These are phyloP conservation scores for Apophysomyces trapeziformis DNA, from an alignment of 371 early-diverging fungal species.

Conservation along the genomic window DNA sequence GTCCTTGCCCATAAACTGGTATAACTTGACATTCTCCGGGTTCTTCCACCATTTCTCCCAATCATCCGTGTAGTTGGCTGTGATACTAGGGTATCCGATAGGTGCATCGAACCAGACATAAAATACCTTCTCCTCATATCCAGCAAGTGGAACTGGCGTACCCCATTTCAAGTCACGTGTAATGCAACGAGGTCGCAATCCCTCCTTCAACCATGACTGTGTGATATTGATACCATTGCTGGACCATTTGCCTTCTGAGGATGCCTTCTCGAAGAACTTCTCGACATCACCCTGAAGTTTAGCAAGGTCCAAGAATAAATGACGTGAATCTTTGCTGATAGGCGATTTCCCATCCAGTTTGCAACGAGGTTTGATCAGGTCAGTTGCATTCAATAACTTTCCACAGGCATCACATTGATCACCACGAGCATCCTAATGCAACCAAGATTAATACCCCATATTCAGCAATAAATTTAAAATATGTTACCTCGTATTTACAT, in stretches of 20 bases:
- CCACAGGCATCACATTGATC: constrained; percentile 99
- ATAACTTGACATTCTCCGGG: constrained; percentile 92
- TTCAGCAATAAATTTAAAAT: neutral
- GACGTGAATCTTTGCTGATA: constrained; percentile 85
- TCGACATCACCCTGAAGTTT: constrained; percentile 79
- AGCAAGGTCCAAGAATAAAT: constrained; percentile 93
- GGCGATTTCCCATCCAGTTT: constrained; percentile 89
- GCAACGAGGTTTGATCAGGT: constrained; percentile 96
- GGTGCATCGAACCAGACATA: constrained; percentile 99
- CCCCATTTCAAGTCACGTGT: constrained; percentile 99
- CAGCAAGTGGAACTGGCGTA: constrained; percentile 94
- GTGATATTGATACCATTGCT: constrained; percentile 93
- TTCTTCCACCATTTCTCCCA: constrained; percentile 99
- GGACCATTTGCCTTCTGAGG: constrained; percentile 84
- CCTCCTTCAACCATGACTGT: constrained; percentile 96
- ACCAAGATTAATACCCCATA: neutral
- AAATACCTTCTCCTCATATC: constrained; percentile 96
- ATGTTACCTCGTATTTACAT: constrained; percentile 79
- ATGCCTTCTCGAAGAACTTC: constrained; percentile 74
- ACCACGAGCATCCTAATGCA: constrained; percentile 88
- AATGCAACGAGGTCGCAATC: constrained; percentile 96
- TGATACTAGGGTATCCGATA: constrained; percentile 98
- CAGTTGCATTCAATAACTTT: constrained; percentile 87
- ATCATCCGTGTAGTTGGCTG: constrained; percentile 91
- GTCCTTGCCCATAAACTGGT: constrained; percentile 99